phyloP scores from a whole-genome alignment of 2,329 filamentous ascomycete species.

The Aspergillus versicolor region DNA sequence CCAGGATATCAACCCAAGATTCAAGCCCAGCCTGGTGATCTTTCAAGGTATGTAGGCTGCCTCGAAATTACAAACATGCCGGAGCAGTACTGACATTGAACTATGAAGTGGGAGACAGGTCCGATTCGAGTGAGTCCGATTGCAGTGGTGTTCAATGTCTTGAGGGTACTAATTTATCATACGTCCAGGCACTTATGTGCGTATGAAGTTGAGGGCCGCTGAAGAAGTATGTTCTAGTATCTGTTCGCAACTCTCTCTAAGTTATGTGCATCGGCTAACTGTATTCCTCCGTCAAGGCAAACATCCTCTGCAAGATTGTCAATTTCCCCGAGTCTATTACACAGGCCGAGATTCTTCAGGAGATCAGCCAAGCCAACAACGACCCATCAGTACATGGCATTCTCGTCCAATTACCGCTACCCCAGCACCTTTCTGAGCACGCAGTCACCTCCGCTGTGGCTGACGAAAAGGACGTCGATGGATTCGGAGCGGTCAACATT shows the following conservation, averaged over 20 bases:
- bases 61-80: background rate
- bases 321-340: conserved; percentile 79
- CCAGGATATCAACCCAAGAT: conserved; percentile 81
- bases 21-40: conserved; percentile 87
- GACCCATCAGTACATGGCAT: conserved; percentile 85
- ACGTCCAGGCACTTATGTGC: conserved; percentile 83
- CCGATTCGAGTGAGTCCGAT: conserved; percentile 74
- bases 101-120: conserved; percentile 76
- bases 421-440: conserved; percentile 87
- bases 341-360: conserved; percentile 81
- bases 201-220: conserved; percentile 98
- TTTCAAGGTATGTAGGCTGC: conserved; percentile 70
- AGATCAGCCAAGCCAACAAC: conserved; percentile 80
- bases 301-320: conserved; percentile 82
- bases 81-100: conserved; percentile 8
- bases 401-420: conserved; percentile 88
- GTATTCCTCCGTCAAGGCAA: conserved; percentile 59
- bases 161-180: conserved; percentile 23
- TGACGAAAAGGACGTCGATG: conserved; percentile 96
- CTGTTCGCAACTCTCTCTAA: background rate
- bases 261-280: conserved; percentile 8
- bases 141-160: background rate
- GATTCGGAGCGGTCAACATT: conserved; percentile 91
- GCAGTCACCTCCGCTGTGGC: conserved; percentile 84
- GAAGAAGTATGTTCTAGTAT: conserved; percentile 64